phyloP scores from a whole-genome alignment of 495 filamentous ascomycete species.

The Penicillium diatomitis region DNA sequence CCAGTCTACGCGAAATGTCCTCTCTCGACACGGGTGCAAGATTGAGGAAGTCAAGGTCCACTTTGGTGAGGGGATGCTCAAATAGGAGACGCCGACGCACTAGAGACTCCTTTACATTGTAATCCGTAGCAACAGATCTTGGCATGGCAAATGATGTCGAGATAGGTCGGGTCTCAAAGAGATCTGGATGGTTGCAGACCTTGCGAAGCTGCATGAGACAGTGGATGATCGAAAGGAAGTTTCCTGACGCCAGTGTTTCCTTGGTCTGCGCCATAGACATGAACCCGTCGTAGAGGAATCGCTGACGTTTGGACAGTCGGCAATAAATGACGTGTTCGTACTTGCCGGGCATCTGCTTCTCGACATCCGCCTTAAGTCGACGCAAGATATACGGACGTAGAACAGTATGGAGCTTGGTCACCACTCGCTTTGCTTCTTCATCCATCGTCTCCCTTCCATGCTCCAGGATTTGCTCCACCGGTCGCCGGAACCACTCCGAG shows the following conservation, averaged over 20 bases:
- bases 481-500: slow-evolving; percentile 84
- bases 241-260: slow-evolving; percentile 83
- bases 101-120: slow-evolving; percentile 63
- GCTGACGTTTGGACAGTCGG: slow-evolving; percentile 84
- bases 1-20: slow-evolving; percentile 48
- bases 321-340: slow-evolving; percentile 96
- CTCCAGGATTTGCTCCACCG: slow-evolving; percentile 90
- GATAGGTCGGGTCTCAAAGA: slow-evolving; percentile 97
- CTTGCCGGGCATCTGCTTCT: slow-evolving; percentile 98
- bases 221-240: slow-evolving; percentile 96
- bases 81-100: slow-evolving; percentile 59
- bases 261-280: slow-evolving; percentile 88
- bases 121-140: slow-evolving; percentile 70
- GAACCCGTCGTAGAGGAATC: slow-evolving; percentile 94
- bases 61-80: slow-evolving; percentile 53
- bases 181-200: slow-evolving; percentile 97
- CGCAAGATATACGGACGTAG: slow-evolving; percentile 88
- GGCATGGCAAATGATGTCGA: slow-evolving; percentile 94
- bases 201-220: slow-evolving; percentile 97
- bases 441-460: slow-evolving; percentile 90
- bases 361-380: slow-evolving; percentile 91
- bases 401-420: slow-evolving; percentile 86
- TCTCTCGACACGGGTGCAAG: slow-evolving; percentile 69
- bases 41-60: slow-evolving; percentile 72
- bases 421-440: slow-evolving; percentile 78